Percentiles rank a stretch among this genome's conserved stretches.
Evolutionary conservation across 1,139 yeast species (phyloP).

Genomic region (Debaryomycetaceae sp.): DNA sequence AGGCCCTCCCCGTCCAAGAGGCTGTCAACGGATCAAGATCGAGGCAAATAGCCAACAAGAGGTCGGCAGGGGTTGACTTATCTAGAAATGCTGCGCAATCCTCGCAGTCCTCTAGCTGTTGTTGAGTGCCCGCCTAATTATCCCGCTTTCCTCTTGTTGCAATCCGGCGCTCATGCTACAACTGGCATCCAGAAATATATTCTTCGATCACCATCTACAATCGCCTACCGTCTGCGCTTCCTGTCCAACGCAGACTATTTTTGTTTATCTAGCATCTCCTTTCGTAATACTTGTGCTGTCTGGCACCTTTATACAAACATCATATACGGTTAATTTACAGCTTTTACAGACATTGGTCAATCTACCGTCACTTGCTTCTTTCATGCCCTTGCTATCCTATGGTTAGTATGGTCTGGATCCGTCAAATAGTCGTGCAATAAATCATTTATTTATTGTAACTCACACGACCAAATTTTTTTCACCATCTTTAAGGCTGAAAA

Average conservation of each 20-base stretch:
- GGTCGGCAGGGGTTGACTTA: constrained; percentile 37
- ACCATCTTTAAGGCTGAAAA: constrained; percentile 1
- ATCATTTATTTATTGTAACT: background rate
- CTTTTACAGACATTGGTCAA: background rate
- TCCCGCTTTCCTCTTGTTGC: background rate
- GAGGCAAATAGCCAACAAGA: constrained; percentile 22
- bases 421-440: no score
- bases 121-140: constrained; percentile 12
- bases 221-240: background rate
- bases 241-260: background rate
- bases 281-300: background rate
- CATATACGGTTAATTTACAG: background rate
- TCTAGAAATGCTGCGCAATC: constrained; percentile 26
- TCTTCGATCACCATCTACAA: background rate
- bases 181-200: background rate
- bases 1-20: constrained; percentile 45
- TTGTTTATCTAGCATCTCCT: background rate
- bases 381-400: no score
- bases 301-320: background rate
- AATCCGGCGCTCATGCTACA: background rate
- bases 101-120: constrained; percentile 25
- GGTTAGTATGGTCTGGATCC: no score
- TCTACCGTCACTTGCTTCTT: no score
- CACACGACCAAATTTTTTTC: constrained; percentile 1
- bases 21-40: constrained; percentile 26